Base-by-base conservation (phyloP, 1,139 yeast species). In the Waltiozyma sp. region DNA sequence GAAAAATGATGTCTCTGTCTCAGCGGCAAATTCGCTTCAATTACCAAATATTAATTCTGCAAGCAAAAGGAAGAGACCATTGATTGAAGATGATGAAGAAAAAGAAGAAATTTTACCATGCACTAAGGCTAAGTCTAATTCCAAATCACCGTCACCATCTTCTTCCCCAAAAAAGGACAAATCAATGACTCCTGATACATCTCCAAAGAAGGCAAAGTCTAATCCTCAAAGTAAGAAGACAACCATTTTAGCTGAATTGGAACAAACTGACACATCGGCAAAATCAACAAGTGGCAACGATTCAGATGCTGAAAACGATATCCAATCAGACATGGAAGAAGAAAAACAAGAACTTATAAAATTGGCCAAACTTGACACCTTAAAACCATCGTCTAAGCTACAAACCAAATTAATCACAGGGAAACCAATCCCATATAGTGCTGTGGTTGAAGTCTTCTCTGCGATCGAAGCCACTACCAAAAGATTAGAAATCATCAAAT, bases 391-490 rank as follows among this genome's bases (percentile, higher is more conserved):
- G n/a, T 5, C 14, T 7, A 44, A 44, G 16, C 24, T 48, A 16
- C 16, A 45, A 11, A 49, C 53, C 2, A 41, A 35, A 26, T 18
- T 49, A 24, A 3, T 38, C 0, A 5, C 38, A 1, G 40, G 39
- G 1, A 48, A 51, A 54, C 53, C 63, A 14, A 69, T 83, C 19
- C 76, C 80, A 7, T 89, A 87, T 58, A 65, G 80, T 2, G 73
- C 73, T 18, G 62, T 91, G 37, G 74, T 85, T 26, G 72, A 73
- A 3, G 73, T 84, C 3, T 88, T 89, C 63, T 88, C 84, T 47
- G 68, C 72, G 44, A 72, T 91, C 43, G 97, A 88, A 56, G 61
- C 69, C 1, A 94, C 88, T 37, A 71, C 96, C 1, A 84, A 88
- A 18, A 68, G 98, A 43, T 70, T 91, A 43, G 84, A 87, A 52